phyloP scores from a whole-genome alignment of 352 stramenopile species.

The Pythium volutum region DNA sequence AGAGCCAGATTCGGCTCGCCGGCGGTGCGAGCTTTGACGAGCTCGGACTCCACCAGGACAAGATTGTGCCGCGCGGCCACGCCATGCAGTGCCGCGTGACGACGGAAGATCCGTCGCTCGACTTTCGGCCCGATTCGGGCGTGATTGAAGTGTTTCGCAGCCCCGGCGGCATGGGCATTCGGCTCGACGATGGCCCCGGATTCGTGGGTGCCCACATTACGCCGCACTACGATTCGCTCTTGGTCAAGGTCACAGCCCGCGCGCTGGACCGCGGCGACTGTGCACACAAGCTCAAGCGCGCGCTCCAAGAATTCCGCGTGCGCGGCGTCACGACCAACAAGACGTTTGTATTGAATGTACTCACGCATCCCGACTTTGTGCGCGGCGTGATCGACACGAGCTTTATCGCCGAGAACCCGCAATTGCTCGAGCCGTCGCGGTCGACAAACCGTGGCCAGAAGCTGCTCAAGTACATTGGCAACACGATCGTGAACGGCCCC shows the following conservation, averaged over 20 bases:
- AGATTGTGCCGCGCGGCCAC: constrained; percentile 90
- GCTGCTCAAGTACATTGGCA: constrained; percentile 95
- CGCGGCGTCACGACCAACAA: constrained; percentile 95
- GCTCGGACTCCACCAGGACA: constrained; percentile 93
- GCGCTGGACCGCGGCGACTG: constrained; percentile 88
- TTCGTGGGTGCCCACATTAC: constrained; percentile 97
- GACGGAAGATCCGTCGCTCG: constrained; percentile 92
- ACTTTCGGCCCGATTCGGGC: constrained; percentile 96
- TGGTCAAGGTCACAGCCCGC: constrained; percentile 97
- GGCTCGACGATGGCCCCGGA: constrained; percentile 94
- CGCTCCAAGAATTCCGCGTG: constrained; percentile 95
- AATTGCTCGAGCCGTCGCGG: constrained; percentile 86
- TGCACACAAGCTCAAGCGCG: constrained; percentile 92
- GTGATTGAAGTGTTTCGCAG: constrained; percentile 96
- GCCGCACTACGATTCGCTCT: constrained; percentile 96
- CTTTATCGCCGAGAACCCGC: constrained; percentile 96
- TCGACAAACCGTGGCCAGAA: constrained; percentile 94
- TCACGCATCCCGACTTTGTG: constrained; percentile 95
- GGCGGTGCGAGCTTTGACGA: constrained; percentile 91
- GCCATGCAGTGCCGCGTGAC: constrained; percentile 98
- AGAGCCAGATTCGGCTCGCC: constrained; percentile 95
- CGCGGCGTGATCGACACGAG: constrained; percentile 92
- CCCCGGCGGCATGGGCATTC: constrained; percentile 94
- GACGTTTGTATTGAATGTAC: constrained; percentile 94
- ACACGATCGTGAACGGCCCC: constrained; percentile 97